These are phyloP conservation scores for Paraglomus occultum DNA, from an alignment of 192 early-diverging fungal genomes.

Conservation along the genomic window DNA sequence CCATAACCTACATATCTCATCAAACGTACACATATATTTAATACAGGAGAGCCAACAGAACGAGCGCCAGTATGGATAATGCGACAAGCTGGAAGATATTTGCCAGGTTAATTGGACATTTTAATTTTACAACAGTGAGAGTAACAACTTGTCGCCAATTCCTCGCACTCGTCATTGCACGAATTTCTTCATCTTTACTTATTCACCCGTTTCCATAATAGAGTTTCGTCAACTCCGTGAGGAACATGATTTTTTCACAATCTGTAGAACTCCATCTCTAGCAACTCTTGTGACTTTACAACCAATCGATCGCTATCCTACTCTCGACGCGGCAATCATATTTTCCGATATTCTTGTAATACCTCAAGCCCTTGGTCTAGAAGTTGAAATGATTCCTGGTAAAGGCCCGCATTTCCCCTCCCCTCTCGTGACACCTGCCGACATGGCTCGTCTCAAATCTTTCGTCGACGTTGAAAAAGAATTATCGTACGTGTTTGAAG, in stretches of 20 bases:
- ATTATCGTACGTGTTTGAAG: constrained; percentile 89
- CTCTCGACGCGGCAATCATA: constrained; percentile 95
- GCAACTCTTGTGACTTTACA: constrained; percentile 95
- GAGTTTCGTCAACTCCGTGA: constrained; percentile 87
- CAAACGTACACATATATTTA: neutral
- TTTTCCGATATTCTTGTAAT: constrained; percentile 98
- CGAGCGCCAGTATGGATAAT: constrained; percentile 96
- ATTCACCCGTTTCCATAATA: constrained; percentile 39
- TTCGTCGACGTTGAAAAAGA: constrained; percentile 71
- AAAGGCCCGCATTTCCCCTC: constrained; percentile 89
- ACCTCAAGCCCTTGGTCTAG: constrained; percentile 94
- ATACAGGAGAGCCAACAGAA: constrained; percentile 62
- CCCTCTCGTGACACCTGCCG: constrained; percentile 70
- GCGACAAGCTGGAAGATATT: constrained; percentile 96
- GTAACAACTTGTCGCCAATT: no score
- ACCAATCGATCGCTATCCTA: constrained; percentile 90
- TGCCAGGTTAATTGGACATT: constrained; percentile 65
- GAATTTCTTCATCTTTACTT: no score
- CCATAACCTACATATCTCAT: no score
- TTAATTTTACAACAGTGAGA: neutral
- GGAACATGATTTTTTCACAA: constrained; percentile 90
- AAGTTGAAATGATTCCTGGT: constrained; percentile 89
- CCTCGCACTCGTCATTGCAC: no score
- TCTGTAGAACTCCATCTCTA: constrained; percentile 89
- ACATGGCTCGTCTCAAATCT: constrained; percentile 62